phyloP scores from a whole-genome alignment of 306 rosid genomes.

The Hylodesmum podocarpum region DNA sequence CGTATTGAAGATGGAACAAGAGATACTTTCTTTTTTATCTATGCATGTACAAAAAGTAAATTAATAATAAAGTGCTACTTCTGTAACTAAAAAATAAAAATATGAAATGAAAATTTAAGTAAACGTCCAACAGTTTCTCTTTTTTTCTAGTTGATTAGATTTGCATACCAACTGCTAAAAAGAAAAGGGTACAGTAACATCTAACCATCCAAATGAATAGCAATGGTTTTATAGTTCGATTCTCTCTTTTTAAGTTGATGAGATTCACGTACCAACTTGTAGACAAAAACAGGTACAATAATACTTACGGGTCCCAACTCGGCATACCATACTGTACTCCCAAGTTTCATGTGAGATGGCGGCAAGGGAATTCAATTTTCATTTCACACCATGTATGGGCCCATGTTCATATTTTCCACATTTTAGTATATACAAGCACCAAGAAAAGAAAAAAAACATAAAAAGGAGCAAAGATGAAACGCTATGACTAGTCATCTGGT shows the following conservation, averaged over 20 bases:
- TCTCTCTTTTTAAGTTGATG: background rate
- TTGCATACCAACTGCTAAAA: background rate
- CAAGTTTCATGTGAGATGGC: constrained; percentile 14
- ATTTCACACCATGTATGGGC: background rate
- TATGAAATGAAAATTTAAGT: no score
- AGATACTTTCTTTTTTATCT: no score
- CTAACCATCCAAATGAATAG: background rate
- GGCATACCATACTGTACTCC: background rate
- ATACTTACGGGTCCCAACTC: background rate
- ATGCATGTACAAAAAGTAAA: no score
- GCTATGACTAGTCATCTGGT: background rate
- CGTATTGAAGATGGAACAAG: background rate
- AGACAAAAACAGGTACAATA: background rate
- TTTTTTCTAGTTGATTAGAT: background rate
- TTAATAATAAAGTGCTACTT: no score
- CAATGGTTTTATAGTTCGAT: background rate
- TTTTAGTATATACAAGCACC: background rate
- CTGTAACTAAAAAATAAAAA: no score
- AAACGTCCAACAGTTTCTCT: background rate
- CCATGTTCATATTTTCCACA: background rate
- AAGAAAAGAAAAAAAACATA: background rate
- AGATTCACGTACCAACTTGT: constrained; percentile 12
- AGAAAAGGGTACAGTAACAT: background rate
- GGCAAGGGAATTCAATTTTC: background rate
- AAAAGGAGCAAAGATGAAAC: background rate